Percentiles rank a stretch among this genome's conserved stretches.
Conservation (phyloP, 2,329 filamentous ascomycete genomes). For the Delphinella strobiligena region DNA sequence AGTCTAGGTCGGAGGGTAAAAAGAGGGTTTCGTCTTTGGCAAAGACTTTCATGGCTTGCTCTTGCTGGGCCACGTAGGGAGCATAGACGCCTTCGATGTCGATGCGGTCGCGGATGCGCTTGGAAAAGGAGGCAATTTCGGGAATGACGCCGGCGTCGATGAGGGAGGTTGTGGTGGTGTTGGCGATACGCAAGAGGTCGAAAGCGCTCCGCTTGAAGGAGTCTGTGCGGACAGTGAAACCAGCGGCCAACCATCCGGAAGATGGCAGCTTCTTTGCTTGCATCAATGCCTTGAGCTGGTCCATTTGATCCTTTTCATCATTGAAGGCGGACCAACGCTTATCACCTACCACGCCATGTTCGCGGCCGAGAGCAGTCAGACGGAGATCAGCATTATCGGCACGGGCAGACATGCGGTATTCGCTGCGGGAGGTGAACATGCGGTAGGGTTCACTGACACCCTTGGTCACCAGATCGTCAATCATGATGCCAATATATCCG, state of each 20-base stretch:
- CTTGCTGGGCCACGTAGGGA: constrained; percentile 70
- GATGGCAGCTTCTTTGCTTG: constrained; percentile 45
- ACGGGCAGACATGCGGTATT: constrained; percentile 85
- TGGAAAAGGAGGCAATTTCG: constrained; percentile 41
- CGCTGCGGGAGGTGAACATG: constrained; percentile 94
- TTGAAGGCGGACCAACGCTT: constrained; percentile 61
- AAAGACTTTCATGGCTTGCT: constrained; percentile 52
- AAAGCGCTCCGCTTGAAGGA: constrained; percentile 58
- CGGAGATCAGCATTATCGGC: constrained; percentile 89
- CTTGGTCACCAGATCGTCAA: constrained; percentile 93
- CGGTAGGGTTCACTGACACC: constrained; percentile 94
- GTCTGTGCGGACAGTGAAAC: constrained; percentile 58
- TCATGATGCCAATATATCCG: constrained; percentile 97
- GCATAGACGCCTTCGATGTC: constrained; percentile 75
- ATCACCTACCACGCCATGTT: constrained; percentile 68
- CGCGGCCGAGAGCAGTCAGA: constrained; percentile 65
- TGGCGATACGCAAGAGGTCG: constrained; percentile 62
- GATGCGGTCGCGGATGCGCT: constrained; percentile 55
- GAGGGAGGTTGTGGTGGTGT: constrained; percentile 47
- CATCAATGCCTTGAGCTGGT: constrained; percentile 51
- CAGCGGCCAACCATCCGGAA: constrained; percentile 54
- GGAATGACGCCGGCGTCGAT: constrained; percentile 40
- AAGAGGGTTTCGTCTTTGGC: constrained; percentile 63
- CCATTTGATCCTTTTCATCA: constrained; percentile 54
- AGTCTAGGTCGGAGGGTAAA: constrained; percentile 66